phyloP scores from a whole-genome alignment of 1,284 basidiomycete genomes.

The Taiwanofungus camphoratus region DNA sequence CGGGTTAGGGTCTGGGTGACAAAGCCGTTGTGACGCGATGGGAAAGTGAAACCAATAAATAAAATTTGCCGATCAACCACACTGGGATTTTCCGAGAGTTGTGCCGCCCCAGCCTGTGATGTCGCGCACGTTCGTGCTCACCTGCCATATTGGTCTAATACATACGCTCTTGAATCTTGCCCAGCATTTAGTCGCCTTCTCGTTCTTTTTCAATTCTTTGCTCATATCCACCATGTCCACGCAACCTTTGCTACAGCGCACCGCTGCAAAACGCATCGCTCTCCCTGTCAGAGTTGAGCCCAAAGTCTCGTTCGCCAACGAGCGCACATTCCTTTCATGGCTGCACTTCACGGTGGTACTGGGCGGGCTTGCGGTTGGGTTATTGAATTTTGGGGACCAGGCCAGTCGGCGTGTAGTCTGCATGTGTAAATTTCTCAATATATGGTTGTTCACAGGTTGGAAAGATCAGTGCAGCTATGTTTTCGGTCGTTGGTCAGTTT shows the following conservation, averaged over 20 bases:
- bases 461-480: constrained; percentile 89
- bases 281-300: constrained; percentile 92
- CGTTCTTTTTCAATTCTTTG: constrained; percentile 12
- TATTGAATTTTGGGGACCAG: constrained; percentile 95
- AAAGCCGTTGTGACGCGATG: too few relatives aligned
- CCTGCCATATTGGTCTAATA: constrained; percentile 17
- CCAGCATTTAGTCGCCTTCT: constrained; percentile 7
- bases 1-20: too few relatives aligned
- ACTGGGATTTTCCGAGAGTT: too few relatives aligned
- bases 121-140: constrained; percentile 29
- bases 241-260: constrained; percentile 95
- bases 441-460: constrained; percentile 53
- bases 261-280: constrained; percentile 91
- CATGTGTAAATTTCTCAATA: neutral
- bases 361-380: constrained; percentile 91
- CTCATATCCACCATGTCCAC: constrained; percentile 90
- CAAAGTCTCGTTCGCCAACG: constrained; percentile 94
- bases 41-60: too few relatives aligned
- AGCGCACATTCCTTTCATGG: constrained; percentile 95
- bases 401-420: constrained; percentile 33
- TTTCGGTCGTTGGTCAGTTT: constrained; percentile 80
- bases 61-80: too few relatives aligned
- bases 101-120: constrained; percentile 24
- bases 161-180: constrained; percentile 8
- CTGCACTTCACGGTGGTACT: constrained; percentile 93